Percentiles rank a stretch among this genome's conserved stretches.
Evolutionary conservation across 2,329 filamentous ascomycete genomes (phyloP).

Genomic region (Leptosphaerulina australis): DNA sequence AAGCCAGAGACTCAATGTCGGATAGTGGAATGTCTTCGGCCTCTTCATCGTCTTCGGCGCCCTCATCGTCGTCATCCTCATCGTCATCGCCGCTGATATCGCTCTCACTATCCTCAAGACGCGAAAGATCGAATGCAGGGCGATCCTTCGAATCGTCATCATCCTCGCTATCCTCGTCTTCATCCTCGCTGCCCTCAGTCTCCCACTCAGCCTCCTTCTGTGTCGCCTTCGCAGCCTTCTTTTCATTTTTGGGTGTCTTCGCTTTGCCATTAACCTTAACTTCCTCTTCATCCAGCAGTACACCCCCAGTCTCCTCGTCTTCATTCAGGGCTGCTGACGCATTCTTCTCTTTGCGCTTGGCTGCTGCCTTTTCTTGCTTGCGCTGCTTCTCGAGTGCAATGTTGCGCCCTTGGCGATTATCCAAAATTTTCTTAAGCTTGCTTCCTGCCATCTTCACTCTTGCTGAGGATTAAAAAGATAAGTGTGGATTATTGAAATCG

Average conservation of each 20-base stretch:
- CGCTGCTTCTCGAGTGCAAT: slow-evolving; percentile 79
- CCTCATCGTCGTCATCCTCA: slow-evolving; percentile 58
- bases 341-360: slow-evolving; percentile 54
- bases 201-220: slow-evolving; percentile 41
- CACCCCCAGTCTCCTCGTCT: slow-evolving; percentile 37
- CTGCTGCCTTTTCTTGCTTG: slow-evolving; percentile 65
- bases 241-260: slow-evolving; percentile 39
- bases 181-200: slow-evolving; percentile 43
- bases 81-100: slow-evolving; percentile 46
- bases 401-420: slow-evolving; percentile 66
- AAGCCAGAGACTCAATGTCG: slow-evolving; percentile 78
- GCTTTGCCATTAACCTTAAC: slow-evolving; percentile 39
- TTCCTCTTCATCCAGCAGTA: slow-evolving; percentile 37
- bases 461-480: no score
- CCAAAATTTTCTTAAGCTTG: slow-evolving; percentile 65
- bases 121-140: slow-evolving; percentile 36
- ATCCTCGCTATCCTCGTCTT: slow-evolving; percentile 47
- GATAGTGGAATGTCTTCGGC: slow-evolving; percentile 90
- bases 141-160: slow-evolving; percentile 39
- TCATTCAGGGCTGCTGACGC: slow-evolving; percentile 23
- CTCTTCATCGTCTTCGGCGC: slow-evolving; percentile 72
- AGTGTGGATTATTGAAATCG: no score
- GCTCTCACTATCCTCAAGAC: slow-evolving; percentile 51
- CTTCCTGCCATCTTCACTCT: no score
- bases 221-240: slow-evolving; percentile 42